A percentile compares a stretch with the other conserved stretches of the same genome.
These are phyloP conservation scores for Discostella stelligeroides DNA, from an alignment of 108 stramenopile species.

Conservation along the genomic window DNA sequence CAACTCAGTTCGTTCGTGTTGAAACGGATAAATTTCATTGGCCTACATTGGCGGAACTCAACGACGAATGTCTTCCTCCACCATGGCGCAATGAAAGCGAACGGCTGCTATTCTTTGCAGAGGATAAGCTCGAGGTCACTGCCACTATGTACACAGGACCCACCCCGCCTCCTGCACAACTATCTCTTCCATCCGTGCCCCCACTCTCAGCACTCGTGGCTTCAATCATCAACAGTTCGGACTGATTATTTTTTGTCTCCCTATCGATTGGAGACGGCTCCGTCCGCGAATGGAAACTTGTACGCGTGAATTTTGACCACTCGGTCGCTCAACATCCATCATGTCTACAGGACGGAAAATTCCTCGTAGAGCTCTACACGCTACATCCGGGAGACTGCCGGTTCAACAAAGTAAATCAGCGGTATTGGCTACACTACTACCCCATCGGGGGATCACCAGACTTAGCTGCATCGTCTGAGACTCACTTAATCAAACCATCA, in stretches of 20 bases:
- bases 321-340: not conserved
- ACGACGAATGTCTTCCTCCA: no score
- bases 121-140: no score
- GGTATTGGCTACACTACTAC: constrained; percentile 30
- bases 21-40: no score
- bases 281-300: constrained; percentile 11
- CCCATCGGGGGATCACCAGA: not conserved
- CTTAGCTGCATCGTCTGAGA: not conserved
- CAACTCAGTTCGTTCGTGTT: no score
- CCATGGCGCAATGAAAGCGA: no score
- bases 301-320: constrained; percentile 1
- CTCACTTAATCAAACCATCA: constrained; percentile 11
- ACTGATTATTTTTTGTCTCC: constrained; percentile 14
- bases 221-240: not conserved
- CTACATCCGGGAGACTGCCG: constrained; percentile 5
- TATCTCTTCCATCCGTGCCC: not conserved
- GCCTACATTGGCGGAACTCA: no score
- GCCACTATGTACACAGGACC: no score
- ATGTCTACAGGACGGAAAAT: constrained; percentile 13
- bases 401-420: constrained; percentile 11
- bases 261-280: not conserved
- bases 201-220: not conserved
- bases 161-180: not conserved
- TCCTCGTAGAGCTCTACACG: constrained; percentile 12
- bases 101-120: no score